Percentiles rank a stretch among this genome's conserved stretches.
Conservation (phyloP, 2,329 filamentous ascomycete species). For the Pestalotiopsis fici region DNA sequence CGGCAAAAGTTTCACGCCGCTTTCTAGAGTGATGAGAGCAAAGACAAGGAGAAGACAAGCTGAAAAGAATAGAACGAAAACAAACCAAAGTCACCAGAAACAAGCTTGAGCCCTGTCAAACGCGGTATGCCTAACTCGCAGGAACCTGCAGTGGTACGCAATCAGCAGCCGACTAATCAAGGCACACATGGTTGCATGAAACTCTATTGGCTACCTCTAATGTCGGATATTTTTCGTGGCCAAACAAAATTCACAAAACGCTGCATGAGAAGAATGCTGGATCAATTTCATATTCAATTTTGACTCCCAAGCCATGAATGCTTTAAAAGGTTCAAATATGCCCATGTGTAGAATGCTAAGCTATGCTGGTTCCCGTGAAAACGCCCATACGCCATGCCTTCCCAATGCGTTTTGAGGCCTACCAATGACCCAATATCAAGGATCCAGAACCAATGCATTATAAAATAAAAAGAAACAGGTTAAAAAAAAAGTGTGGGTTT, state of each 20-base stretch:
- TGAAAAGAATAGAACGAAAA: no score
- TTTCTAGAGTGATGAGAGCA: no score
- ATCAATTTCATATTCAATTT: not conserved
- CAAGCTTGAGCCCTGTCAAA: no score
- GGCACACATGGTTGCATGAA: no score
- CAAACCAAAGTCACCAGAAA: no score
- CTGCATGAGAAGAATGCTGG: not conserved
- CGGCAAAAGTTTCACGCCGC: no score
- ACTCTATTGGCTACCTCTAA: no score
- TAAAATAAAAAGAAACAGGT: not conserved
- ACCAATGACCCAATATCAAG: not conserved
- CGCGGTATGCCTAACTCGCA: no score
- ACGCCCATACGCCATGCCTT: conserved; percentile 1
- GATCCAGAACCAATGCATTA: not conserved
- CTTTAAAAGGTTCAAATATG: not conserved
- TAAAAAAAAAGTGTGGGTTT: not conserved
- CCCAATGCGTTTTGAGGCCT: conserved; percentile 3
- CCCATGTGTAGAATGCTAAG: conserved; percentile 1
- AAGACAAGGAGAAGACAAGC: no score
- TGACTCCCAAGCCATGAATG: not conserved
- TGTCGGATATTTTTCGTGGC: not conserved
- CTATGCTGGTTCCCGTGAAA: not conserved
- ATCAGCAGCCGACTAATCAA: no score
- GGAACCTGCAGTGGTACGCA: no score
- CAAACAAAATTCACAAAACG: not conserved